phyloP scores from a whole-genome alignment of 495 filamentous ascomycete species.

The Oleoguttula mirabilis region DNA sequence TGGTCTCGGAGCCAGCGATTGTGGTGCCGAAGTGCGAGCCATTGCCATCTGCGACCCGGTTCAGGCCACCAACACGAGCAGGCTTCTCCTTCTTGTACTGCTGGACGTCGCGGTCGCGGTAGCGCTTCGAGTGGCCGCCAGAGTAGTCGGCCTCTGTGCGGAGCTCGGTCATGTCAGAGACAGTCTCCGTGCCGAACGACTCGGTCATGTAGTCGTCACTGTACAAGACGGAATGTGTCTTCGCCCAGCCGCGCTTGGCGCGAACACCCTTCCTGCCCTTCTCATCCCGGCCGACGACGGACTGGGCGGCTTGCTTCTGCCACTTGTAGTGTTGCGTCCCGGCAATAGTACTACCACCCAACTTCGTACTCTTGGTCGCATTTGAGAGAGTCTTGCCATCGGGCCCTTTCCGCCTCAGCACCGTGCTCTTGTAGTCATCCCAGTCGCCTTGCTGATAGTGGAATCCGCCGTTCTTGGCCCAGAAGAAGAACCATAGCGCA shows the following conservation, averaged over 20 bases:
- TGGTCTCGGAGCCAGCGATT: slow-evolving; percentile 41
- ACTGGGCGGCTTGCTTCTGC: slow-evolving; percentile 9
- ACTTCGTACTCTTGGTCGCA: slow-evolving; percentile 65
- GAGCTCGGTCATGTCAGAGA: slow-evolving; percentile 18
- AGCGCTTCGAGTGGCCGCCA: slow-evolving; percentile 18
- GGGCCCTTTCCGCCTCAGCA: slow-evolving; percentile 80
- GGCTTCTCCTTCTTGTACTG: slow-evolving; percentile 75
- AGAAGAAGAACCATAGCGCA: slow-evolving; percentile 96
- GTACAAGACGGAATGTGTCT: slow-evolving; percentile 18
- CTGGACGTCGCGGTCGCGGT: slow-evolving; percentile 57
- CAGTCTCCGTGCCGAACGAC: slow-evolving; percentile 12
- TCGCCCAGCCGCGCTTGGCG: slow-evolving; percentile 16
- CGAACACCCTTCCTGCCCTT: slow-evolving; percentile 23
- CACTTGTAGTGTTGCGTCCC: slow-evolving; percentile 18
- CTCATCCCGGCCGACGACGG: slow-evolving; percentile 16
- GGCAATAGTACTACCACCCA: slow-evolving; percentile 61
- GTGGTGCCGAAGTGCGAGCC: slow-evolving; percentile 57
- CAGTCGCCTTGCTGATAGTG: slow-evolving; percentile 73
- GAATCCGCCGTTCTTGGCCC: slow-evolving; percentile 92
- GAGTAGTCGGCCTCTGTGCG: slow-evolving; percentile 14
- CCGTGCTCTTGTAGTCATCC: slow-evolving; percentile 97
- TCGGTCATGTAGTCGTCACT: slow-evolving; percentile 18
- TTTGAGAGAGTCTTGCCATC: slow-evolving; percentile 71
- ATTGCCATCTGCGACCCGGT: slow-evolving; percentile 65
- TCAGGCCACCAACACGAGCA: slow-evolving; percentile 75